A percentile compares a stretch with the other conserved stretches of the same genome.
phyloP scores from a whole-genome alignment of 352 stramenopile genomes.

The Phytophthora agathidicida region DNA sequence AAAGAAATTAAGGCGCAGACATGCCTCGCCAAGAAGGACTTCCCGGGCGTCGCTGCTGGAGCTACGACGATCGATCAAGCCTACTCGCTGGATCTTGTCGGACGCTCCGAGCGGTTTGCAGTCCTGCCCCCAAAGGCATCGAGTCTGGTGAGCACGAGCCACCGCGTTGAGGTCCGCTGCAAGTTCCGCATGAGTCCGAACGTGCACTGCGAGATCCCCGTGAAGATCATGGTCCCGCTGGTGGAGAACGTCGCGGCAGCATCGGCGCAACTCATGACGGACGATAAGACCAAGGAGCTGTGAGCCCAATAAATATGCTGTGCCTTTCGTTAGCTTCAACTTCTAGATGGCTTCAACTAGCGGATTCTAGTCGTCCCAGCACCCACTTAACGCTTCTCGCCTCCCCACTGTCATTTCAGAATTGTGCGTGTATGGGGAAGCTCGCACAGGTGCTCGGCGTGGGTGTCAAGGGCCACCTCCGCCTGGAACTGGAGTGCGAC shows the following conservation, averaged over 20 bases:
- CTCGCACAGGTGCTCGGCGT: slow-evolving; percentile 22
- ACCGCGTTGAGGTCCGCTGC: slow-evolving; percentile 31
- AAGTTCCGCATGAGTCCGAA: slow-evolving; percentile 33
- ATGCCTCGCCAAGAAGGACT: slow-evolving; percentile 22
- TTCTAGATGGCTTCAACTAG: slow-evolving; percentile 9
- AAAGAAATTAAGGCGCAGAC: slow-evolving; percentile 25
- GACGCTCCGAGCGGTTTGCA: slow-evolving; percentile 14
- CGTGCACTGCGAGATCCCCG: slow-evolving; percentile 31
- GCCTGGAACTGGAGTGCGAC: slow-evolving; percentile 14
- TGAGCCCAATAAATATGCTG: neutral
- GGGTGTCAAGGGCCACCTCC: slow-evolving; percentile 16
- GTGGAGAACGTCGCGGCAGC: slow-evolving; percentile 2
- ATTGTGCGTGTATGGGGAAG: slow-evolving; percentile 14
- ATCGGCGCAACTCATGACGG: neutral
- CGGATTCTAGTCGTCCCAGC: neutral
- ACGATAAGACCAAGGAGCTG: slow-evolving; percentile 17
- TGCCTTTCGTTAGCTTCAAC: slow-evolving; percentile 18
- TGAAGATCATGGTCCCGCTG: slow-evolving; percentile 22
- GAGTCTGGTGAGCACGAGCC: slow-evolving; percentile 14
- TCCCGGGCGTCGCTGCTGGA: slow-evolving; percentile 17
- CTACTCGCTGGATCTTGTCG: slow-evolving; percentile 26
- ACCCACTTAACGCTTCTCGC: neutral
- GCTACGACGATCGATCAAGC: slow-evolving; percentile 19
- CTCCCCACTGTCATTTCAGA: slow-evolving; percentile 1
- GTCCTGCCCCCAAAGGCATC: slow-evolving; percentile 21